Evolutionary conservation across 2,329 filamentous ascomycete genomes (phyloP).

Genomic region (Penicillium olsonii): DNA sequence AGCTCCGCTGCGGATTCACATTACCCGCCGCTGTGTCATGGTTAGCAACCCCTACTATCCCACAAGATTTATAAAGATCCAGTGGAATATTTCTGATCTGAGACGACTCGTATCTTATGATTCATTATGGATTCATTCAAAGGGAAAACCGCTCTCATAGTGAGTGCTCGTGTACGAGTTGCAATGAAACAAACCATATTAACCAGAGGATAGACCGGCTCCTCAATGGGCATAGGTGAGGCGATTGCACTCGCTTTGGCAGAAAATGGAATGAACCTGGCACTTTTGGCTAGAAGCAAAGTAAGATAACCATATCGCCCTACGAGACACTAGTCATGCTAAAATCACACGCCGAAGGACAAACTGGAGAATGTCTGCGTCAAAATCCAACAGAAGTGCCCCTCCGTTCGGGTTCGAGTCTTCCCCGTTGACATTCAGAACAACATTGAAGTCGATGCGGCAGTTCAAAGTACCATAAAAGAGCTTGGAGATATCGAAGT

Average conservation of each 20-base stretch:
- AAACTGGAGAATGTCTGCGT: not conserved
- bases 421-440: not conserved
- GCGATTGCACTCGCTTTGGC: not conserved
- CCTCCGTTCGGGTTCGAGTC: too few relatives aligned
- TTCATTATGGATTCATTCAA: too few relatives aligned
- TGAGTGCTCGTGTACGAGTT: too few relatives aligned
- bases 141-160: too few relatives aligned
- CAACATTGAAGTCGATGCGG: not conserved
- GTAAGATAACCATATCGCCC: not conserved
- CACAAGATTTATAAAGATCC: too few relatives aligned
- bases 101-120: too few relatives aligned
- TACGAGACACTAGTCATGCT: not conserved
- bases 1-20: too few relatives aligned
- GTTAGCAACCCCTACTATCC: too few relatives aligned
- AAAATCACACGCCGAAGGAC: not conserved
- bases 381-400: not conserved
- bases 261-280: not conserved
- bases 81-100: too few relatives aligned
- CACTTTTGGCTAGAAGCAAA: not conserved
- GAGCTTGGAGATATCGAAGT: not conserved
- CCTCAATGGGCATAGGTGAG: not conserved
- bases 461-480: not conserved
- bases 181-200: too few relatives aligned
- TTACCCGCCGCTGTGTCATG: too few relatives aligned
- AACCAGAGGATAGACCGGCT: not conserved